Percentiles rank a stretch among this genome's conserved stretches.
phyloP scores from a whole-genome alignment of 345 rosid genomes.

The Salix dunnii region DNA sequence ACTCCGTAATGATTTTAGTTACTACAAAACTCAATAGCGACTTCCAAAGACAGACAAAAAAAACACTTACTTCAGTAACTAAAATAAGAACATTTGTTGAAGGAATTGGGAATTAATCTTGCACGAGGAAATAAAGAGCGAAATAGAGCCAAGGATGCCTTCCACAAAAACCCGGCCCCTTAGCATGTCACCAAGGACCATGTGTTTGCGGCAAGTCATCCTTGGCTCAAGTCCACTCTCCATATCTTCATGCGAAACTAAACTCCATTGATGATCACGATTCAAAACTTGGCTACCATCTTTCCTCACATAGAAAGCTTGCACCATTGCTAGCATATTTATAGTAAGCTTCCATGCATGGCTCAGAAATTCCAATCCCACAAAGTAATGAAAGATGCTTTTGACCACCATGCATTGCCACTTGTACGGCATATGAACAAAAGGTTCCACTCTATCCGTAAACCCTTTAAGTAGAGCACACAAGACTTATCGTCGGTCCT shows the following conservation, averaged over 20 bases:
- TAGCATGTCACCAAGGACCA: neutral
- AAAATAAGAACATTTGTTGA: neutral
- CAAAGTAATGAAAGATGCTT: neutral
- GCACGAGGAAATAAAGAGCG: slow-evolving; percentile 49
- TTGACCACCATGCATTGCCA: neutral
- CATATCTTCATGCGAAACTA: neutral
- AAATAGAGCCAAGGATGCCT: slow-evolving; percentile 50
- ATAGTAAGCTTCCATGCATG: neutral
- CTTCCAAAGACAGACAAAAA: no score
- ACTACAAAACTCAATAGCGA: no score
- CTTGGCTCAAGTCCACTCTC: neutral
- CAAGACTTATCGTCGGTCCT: neutral
- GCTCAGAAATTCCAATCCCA: neutral
- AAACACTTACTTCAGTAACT: neutral
- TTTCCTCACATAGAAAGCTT: neutral
- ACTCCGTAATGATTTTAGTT: no score
- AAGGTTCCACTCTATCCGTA: neutral
- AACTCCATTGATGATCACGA: neutral
- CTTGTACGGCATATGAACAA: neutral
- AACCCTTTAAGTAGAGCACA: neutral
- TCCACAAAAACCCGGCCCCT: neutral
- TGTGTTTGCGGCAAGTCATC: neutral
- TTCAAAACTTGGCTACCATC: neutral
- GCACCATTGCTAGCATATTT: neutral
- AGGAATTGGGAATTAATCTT: neutral